Evolutionary conservation across 1,139 yeast genomes (phyloP).

Genomic region (Taphrina wiesneri): DNA sequence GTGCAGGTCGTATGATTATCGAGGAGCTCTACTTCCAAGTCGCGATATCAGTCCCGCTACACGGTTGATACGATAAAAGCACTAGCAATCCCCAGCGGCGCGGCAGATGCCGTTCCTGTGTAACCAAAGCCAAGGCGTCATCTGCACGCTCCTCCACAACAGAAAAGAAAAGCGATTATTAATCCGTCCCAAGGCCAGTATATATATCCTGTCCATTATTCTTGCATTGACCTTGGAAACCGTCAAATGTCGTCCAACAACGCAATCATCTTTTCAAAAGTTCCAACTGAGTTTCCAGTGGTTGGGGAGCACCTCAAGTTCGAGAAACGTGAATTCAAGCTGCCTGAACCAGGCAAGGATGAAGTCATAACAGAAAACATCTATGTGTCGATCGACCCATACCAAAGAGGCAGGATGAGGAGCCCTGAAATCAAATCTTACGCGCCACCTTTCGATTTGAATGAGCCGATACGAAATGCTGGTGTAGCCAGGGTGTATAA

Average conservation of each 20-base stretch:
- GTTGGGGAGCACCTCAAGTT: slow-evolving; percentile 32
- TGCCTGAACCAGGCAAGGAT: slow-evolving; percentile 39
- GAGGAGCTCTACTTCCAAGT: too few species aligned
- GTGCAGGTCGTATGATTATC: too few species aligned
- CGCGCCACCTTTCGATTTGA: slow-evolving; percentile 35
- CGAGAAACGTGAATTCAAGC: slow-evolving; percentile 36
- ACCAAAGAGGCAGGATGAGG: slow-evolving; percentile 39
- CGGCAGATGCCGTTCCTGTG: too few species aligned
- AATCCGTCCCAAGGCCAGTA: too few species aligned
- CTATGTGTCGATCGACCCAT: slow-evolving; percentile 40
- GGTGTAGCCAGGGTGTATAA: slow-evolving; percentile 38
- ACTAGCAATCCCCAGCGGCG: too few species aligned
- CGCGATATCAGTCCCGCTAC: too few species aligned
- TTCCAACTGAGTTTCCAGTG: slow-evolving; percentile 26
- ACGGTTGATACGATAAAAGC: too few species aligned
- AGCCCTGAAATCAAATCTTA: slow-evolving; percentile 35
- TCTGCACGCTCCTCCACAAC: too few species aligned
- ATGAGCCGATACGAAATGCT: slow-evolving; percentile 34
- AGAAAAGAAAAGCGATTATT: too few species aligned
- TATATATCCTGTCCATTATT: too few species aligned
- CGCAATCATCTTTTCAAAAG: slow-evolving; percentile 28
- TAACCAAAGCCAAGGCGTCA: too few species aligned
- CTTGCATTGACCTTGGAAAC: too few species aligned
- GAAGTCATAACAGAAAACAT: slow-evolving; percentile 36
- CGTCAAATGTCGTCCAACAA: slow-evolving; percentile 24